A percentile compares a stretch with the other conserved stretches of the same genome.
Conservation (phyloP, 2,329 filamentous ascomycete species). For the Alternaria burnsii region DNA sequence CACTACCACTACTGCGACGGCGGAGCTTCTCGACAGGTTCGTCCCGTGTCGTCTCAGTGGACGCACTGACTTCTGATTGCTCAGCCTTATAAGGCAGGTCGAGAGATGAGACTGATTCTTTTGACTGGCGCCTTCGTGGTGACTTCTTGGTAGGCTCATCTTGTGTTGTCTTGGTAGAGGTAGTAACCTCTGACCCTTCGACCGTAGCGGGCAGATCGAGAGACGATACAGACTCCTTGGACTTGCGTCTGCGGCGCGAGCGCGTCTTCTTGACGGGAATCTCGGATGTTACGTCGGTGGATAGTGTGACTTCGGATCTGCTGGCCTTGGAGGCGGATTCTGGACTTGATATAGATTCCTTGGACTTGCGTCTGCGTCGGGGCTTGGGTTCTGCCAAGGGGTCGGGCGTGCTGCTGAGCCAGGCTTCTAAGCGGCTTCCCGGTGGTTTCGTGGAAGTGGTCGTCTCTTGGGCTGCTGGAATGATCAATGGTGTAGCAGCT, state of each 20-base stretch:
- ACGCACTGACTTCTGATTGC: conserved; percentile 39
- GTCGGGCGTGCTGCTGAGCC: conserved; percentile 66
- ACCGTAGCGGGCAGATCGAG: conserved; percentile 32
- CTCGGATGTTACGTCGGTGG: conserved; percentile 36
- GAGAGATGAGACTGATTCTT: conserved; percentile 39
- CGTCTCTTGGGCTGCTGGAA: conserved; percentile 37
- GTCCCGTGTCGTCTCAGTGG: conserved; percentile 33
- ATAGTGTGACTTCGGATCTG: conserved; percentile 39
- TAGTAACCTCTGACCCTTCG: conserved; percentile 39
- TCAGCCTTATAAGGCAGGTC: conserved; percentile 35
- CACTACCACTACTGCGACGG: conserved; percentile 32
- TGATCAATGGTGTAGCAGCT: conserved; percentile 24
- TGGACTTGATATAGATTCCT: conserved; percentile 40
- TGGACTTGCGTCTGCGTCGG: conserved; percentile 42
- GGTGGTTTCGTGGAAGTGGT: conserved; percentile 54
- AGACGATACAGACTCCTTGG: conserved; percentile 42
- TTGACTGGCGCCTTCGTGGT: conserved; percentile 40
- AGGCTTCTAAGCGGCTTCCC: conserved; percentile 66
- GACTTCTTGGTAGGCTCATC: conserved; percentile 39
- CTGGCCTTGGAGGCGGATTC: conserved; percentile 36
- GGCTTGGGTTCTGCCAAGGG: conserved; percentile 61
- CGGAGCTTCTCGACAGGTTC: conserved; percentile 26
- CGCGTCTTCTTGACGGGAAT: conserved; percentile 34
- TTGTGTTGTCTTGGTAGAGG: conserved; percentile 30
- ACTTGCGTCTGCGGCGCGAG: conserved; percentile 42